A percentile compares a stretch with the other conserved stretches of the same genome.
Conservation (phyloP, 1,139 yeast species). For the Blastobotrys malaysiensis region DNA sequence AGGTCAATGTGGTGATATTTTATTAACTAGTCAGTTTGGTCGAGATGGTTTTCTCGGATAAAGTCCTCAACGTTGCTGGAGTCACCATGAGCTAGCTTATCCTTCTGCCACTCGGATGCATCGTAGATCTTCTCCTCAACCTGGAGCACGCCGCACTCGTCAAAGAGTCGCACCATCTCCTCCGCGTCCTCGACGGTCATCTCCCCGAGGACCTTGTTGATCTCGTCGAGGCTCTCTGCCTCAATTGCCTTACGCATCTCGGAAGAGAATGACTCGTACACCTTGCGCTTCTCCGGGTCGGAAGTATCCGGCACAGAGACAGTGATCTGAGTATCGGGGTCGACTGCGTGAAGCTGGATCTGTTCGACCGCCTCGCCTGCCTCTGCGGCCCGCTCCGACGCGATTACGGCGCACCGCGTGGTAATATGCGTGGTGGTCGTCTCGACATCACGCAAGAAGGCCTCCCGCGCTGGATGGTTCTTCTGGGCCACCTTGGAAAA, state of each 20-base stretch:
- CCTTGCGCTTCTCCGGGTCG: constrained; percentile 41
- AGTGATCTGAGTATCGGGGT: constrained; percentile 70
- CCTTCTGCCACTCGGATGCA: constrained; percentile 57
- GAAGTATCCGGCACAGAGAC: constrained; percentile 65
- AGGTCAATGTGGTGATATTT: too few relatives aligned
- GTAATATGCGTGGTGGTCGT: constrained; percentile 68
- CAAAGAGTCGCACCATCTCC: constrained; percentile 61
- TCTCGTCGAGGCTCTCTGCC: constrained; percentile 66
- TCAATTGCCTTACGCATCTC: constrained; percentile 72
- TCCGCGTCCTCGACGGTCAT: constrained; percentile 80
- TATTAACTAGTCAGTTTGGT: not conserved
- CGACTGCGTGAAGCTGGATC: constrained; percentile 83
- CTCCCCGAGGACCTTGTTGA: constrained; percentile 77
- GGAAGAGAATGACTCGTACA: constrained; percentile 52
- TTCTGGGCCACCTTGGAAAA: constrained; percentile 57
- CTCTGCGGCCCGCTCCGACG: constrained; percentile 40
- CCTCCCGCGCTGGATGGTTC: constrained; percentile 54
- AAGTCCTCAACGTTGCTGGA: not conserved
- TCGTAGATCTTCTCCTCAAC: constrained; percentile 73
- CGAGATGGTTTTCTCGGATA: not conserved
- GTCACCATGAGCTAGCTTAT: constrained; percentile 30
- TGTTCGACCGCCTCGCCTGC: constrained; percentile 62
- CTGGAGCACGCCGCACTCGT: constrained; percentile 78
- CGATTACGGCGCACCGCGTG: constrained; percentile 63
- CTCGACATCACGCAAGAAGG: constrained; percentile 68